These are phyloP conservation scores for Alternaria atra DNA, from an alignment of 2,329 filamentous ascomycete species.

Conservation along the genomic window DNA sequence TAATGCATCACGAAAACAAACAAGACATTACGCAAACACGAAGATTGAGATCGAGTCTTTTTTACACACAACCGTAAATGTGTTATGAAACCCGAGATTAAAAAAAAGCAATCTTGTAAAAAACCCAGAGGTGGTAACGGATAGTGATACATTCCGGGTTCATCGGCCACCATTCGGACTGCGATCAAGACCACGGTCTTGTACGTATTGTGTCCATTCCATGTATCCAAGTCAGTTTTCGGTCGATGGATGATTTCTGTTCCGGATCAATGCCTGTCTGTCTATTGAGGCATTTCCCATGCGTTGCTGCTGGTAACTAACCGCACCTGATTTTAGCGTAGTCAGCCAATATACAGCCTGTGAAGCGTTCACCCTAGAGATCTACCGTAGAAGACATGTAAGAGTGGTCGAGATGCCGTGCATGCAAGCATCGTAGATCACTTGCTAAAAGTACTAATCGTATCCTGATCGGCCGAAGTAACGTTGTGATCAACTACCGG, in stretches of 20 bases:
- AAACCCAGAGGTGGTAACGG: not conserved
- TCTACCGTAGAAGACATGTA: constrained; percentile 72
- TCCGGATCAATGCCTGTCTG: not conserved
- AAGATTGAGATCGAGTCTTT: not conserved
- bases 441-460: constrained; percentile 5
- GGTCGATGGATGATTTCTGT: not conserved
- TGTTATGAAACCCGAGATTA: not conserved
- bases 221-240: not conserved
- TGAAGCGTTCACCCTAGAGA: constrained; percentile 56
- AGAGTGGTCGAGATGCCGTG: constrained; percentile 18
- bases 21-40: not conserved
- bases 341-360: constrained; percentile 71
- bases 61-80: not conserved
- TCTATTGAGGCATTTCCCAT: not conserved
- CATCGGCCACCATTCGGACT: not conserved
- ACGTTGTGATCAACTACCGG: not conserved
- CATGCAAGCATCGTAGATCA: constrained; percentile 9
- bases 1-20: not conserved
- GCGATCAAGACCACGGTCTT: not conserved
- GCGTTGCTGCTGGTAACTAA: constrained; percentile 56
- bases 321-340: constrained; percentile 69
- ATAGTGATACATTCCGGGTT: not conserved
- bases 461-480: constrained; percentile 6
- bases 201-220: not conserved
- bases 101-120: not conserved